Conservation (phyloP, 148 eudicot species). For the Linanthus parryae region DNA sequence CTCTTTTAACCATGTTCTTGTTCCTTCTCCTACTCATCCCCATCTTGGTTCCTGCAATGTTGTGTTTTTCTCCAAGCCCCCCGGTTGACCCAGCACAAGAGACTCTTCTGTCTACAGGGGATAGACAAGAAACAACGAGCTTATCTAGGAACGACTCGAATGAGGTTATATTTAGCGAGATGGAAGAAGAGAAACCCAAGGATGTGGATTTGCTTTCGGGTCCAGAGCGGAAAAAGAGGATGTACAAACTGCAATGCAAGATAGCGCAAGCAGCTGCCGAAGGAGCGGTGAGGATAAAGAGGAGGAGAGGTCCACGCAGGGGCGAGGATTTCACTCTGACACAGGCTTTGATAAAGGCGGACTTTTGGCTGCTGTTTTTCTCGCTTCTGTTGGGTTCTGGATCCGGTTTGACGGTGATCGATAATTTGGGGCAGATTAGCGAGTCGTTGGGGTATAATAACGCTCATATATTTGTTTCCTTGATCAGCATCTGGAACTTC, state of each 20-base stretch:
- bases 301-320: slow-evolving; percentile 78
- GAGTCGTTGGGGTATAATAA: slow-evolving; percentile 78
- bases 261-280: slow-evolving; percentile 90
- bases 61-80: slow-evolving; percentile 44
- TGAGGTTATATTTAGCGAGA: slow-evolving; percentile 73
- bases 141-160: slow-evolving; percentile 35
- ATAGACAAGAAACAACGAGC: slow-evolving; percentile 30
- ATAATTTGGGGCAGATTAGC: slow-evolving; percentile 96
- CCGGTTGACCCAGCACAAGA: slow-evolving; percentile 40
- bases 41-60: slow-evolving; percentile 46
- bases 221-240: slow-evolving; percentile 68
- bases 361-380: slow-evolving; percentile 87
- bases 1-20: slow-evolving; percentile 54
- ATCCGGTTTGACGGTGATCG: slow-evolving; percentile 94
- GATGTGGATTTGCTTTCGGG: slow-evolving; percentile 65
- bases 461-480: slow-evolving; percentile 80
- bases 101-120: slow-evolving; percentile 40
- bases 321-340: slow-evolving; percentile 87
- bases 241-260: slow-evolving; percentile 61
- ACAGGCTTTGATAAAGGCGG: slow-evolving; percentile 87
- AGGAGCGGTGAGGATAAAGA: slow-evolving; percentile 83
- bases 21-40: slow-evolving; percentile 57
- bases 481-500: slow-evolving; percentile 98
- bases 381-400: slow-evolving; percentile 88
- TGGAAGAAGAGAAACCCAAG: slow-evolving; percentile 75